phyloP scores from a whole-genome alignment of 169 alveolate genomes.

The Eimeria maxima region DNA sequence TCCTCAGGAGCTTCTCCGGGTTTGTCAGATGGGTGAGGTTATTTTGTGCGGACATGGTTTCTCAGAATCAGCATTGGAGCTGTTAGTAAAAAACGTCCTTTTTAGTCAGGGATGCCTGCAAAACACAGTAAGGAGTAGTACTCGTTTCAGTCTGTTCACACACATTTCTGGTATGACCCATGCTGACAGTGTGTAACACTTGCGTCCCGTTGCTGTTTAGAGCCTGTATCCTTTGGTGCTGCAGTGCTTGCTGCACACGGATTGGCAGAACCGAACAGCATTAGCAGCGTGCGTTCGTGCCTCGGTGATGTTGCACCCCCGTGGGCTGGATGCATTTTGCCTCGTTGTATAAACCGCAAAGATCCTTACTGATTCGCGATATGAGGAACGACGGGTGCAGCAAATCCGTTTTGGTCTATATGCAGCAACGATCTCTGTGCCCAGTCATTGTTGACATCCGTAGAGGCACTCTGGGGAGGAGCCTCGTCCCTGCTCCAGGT shows the following conservation, averaged over 20 bases:
- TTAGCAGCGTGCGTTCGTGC: background rate
- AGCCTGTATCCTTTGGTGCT: background rate
- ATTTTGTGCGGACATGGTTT: background rate
- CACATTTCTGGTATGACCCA: background rate
- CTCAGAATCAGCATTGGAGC: slow-evolving; percentile 80
- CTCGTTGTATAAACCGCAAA: background rate
- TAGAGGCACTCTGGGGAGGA: slow-evolving; percentile 52
- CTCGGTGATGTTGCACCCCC: background rate
- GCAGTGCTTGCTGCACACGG: background rate
- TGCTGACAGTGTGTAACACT: background rate
- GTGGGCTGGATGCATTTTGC: too few relatives aligned
- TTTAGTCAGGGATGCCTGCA: slow-evolving; percentile 77
- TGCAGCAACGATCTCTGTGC: slow-evolving; percentile 62
- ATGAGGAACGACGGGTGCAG: background rate
- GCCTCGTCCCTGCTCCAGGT: slow-evolving; percentile 19
- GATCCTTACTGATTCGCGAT: background rate
- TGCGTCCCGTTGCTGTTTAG: too few relatives aligned
- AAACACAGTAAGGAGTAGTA: slow-evolving; percentile 30
- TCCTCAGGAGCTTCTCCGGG: background rate
- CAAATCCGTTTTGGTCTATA: background rate
- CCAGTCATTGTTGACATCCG: slow-evolving; percentile 37
- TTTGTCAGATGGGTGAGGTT: background rate
- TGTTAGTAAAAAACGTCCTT: slow-evolving; percentile 61
- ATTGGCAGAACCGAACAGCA: background rate
- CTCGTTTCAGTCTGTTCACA: background rate